Evolutionary conservation across 192 early-diverging fungal species (phyloP).

Genomic region (Coemansia sp.): DNA sequence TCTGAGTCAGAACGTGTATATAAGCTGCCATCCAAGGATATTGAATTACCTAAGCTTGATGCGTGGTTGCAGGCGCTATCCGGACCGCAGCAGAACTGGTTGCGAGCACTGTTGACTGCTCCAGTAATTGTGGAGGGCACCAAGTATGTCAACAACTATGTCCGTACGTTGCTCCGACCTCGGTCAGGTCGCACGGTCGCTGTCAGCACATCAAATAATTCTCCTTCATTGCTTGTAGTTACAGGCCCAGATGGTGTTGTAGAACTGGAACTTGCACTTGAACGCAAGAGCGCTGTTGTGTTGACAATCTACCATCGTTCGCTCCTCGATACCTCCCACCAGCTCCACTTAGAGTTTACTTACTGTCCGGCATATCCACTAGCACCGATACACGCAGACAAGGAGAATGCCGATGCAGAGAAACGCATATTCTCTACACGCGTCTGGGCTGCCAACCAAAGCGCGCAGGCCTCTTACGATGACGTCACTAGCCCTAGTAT

Average conservation of each 20-base stretch:
- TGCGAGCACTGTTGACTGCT: conserved; percentile 74
- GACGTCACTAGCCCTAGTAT: conserved; percentile 1
- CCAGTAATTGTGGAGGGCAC: conserved; percentile 70
- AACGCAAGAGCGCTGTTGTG: conserved; percentile 58
- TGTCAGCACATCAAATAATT: neutral
- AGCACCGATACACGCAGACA: conserved; percentile 20
- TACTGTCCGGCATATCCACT: conserved; percentile 6
- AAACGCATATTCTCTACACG: conserved; percentile 7
- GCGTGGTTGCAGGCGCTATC: conserved; percentile 72
- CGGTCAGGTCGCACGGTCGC: conserved; percentile 51
- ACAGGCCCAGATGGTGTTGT: conserved; percentile 61
- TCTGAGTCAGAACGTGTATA: conserved; percentile 7
- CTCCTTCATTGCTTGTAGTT: conserved; percentile 2
- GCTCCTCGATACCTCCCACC: conserved; percentile 39
- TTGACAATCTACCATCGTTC: conserved; percentile 47
- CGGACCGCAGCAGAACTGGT: conserved; percentile 71
- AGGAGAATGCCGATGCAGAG: neutral
- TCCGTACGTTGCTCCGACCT: conserved; percentile 60
- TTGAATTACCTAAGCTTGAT: conserved; percentile 12
- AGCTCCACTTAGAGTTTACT: conserved; percentile 17
- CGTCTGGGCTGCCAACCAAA: conserved; percentile 15
- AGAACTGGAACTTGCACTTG: conserved; percentile 75
- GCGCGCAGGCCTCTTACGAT: neutral
- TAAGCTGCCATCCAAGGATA: neutral
- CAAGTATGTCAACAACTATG: conserved; percentile 59